Percentiles rank a stretch among this genome's conserved stretches.
Evolutionary conservation across 371 early-diverging fungal species (phyloP).

Genomic region (Circinella minor): DNA sequence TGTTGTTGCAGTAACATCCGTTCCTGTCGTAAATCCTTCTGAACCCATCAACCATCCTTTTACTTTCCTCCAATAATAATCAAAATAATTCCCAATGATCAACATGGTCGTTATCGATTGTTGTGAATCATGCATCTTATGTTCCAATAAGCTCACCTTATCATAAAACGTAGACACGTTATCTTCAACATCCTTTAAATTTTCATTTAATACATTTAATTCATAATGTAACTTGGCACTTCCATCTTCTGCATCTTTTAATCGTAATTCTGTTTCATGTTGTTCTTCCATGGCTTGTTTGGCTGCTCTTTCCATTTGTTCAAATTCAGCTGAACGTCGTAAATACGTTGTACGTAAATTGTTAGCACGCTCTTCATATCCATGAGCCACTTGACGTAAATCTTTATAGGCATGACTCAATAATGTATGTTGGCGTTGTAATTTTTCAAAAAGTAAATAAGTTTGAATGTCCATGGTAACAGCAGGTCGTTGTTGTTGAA

Average conservation of each 20-base stretch:
- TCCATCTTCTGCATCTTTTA: constrained; percentile 46
- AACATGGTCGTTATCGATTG: constrained; percentile 52
- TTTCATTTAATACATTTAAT: constrained; percentile 48
- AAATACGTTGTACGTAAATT: constrained; percentile 33
- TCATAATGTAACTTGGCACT: constrained; percentile 54
- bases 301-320: constrained; percentile 29
- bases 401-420: constrained; percentile 31
- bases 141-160: constrained; percentile 46
- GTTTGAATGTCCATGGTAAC: constrained; percentile 42
- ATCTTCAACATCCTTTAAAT: constrained; percentile 50
- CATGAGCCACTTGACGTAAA: constrained; percentile 27
- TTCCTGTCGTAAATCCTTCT: background rate
- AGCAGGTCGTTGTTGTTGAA: constrained; percentile 18
- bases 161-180: constrained; percentile 47
- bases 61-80: constrained; percentile 49
- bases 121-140: constrained; percentile 51
- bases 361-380: constrained; percentile 37
- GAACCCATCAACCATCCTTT: constrained; percentile 25
- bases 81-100: constrained; percentile 53
- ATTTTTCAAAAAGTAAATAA: constrained; percentile 39
- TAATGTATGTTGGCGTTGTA: constrained; percentile 36
- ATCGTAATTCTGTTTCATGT: constrained; percentile 27
- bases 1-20: background rate
- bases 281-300: constrained; percentile 39
- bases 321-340: constrained; percentile 36